Evolutionary conservation across 1,284 basidiomycete genomes (phyloP), one percentile per base, ranked within the genome.

Genomic region (Porphyrellus sp.): DNA sequence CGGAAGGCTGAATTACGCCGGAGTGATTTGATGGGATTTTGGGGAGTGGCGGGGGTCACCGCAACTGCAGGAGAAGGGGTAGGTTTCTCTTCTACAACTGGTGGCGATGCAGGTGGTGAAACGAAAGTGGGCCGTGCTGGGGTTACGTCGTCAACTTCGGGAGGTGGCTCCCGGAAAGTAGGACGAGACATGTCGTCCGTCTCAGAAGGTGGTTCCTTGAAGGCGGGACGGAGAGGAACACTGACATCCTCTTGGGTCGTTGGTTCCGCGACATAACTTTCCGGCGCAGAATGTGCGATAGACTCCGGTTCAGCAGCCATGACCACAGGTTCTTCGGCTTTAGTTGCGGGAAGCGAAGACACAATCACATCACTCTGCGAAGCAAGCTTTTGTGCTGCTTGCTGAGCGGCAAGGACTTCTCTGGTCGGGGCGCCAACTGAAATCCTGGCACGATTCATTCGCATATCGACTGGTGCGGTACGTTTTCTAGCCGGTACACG

Each of bases 381-480:
- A 23, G 64, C 8, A 71, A 75, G 34, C 54, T 82, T 81, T 65
- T 84, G 81, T 5, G 79, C 81, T 31, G 78, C 74, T 55, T 86
- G 78, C 76, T 88, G 67, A 77, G 94, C 68, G 77, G 92, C 61
- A 77, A 93, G 69, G 74, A 96, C 67, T 76, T 98, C 69, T 82
- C 91, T 55, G 67, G 94, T 52, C 74, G 96, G 63, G 75, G 91
- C 65, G 68, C 86, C 70, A 71, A 88, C 70, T 78, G 98, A 81
- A 59, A 89, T 77, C 59, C 77, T 69, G 69, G 82, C 72, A 64
- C 91, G 78, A 61, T 82, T 88, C 69, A 91, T 78, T 43, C 93
- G 85, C 83, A 94, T 86, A 71, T 98, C 95, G 40, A 97, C 77
- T 0, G 89, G 87, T 0, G 87, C 86, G 1, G 94, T 96, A 47